These are phyloP conservation scores for Corymbia citriodora DNA, from an alignment of 441 rosid species.

Conservation along the genomic window DNA sequence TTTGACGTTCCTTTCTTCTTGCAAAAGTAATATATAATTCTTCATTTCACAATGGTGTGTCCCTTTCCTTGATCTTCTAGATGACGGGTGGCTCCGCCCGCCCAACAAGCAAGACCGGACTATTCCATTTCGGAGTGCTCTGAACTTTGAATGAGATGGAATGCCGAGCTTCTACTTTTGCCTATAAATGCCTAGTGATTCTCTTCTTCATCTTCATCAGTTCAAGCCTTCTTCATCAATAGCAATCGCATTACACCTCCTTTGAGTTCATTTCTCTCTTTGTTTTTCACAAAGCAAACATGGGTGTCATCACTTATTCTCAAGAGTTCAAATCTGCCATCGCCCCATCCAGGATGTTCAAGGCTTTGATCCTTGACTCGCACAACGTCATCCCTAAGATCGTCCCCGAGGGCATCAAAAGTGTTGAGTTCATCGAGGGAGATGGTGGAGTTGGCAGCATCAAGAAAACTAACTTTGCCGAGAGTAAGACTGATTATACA, in stretches of 20 bases:
- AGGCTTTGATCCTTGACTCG: too few relatives aligned
- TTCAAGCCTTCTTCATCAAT: not conserved
- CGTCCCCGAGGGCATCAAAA: too few relatives aligned
- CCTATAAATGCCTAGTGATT: not conserved
- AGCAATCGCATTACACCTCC: too few relatives aligned
- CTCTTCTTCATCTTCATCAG: not conserved
- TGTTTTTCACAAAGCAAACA: not conserved
- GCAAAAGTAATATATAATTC: too few relatives aligned
- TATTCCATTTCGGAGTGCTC: not conserved
- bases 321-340: not conserved
- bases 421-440: too few relatives aligned
- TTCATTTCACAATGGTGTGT: too few relatives aligned
- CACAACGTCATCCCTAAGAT: too few relatives aligned
- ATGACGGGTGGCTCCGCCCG: not conserved
- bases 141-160: not conserved
- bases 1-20: too few relatives aligned
- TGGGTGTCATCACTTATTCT: not conserved
- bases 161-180: not conserved
- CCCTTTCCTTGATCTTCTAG: not conserved
- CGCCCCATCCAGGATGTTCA: too few relatives aligned
- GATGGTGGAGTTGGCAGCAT: too few relatives aligned
- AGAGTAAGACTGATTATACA: not conserved
- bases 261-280: not conserved
- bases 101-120: not conserved
- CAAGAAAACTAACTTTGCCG: not conserved